Conservation (phyloP, 352 stramenopile genomes). For the Vaucheria bursata region DNA sequence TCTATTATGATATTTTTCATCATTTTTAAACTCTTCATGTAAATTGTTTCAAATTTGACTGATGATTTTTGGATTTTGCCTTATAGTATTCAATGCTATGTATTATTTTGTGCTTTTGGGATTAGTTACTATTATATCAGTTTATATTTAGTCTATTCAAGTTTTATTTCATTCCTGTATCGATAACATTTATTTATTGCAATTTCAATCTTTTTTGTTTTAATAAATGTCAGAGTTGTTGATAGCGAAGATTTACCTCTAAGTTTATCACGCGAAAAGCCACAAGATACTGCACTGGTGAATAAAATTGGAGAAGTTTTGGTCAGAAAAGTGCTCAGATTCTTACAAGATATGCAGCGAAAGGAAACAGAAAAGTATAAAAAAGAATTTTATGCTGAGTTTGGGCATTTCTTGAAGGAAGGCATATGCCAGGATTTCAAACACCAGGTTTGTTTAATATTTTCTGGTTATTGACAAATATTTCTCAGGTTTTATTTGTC, state of each 20-base stretch:
- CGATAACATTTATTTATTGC: no score
- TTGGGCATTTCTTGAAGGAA: constrained; percentile 94
- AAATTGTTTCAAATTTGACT: no score
- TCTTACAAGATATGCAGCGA: constrained; percentile 64
- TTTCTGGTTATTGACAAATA: background rate
- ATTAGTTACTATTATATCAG: no score
- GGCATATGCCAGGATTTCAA: constrained; percentile 54
- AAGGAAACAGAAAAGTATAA: constrained; percentile 93
- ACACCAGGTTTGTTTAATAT: constrained; percentile 33
- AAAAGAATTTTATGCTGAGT: constrained; percentile 92
- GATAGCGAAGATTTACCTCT: constrained; percentile 99
- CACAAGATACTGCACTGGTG: constrained; percentile 94
- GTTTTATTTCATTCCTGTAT: no score
- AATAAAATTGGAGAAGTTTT: constrained; percentile 90
- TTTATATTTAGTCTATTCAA: no score
- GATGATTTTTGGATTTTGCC: no score
- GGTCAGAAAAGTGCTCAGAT: constrained; percentile 59
- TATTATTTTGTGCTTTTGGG: no score
- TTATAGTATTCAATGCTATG: no score
- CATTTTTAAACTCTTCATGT: no score
- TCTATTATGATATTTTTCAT: no score
- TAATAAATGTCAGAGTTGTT: constrained; percentile 24
- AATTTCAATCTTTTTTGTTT: no score
- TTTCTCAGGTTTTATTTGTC: background rate
- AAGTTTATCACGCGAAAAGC: constrained; percentile 94